A percentile compares a stretch with the other conserved stretches of the same genome.
Conservation (phyloP, 108 stramenopile genomes). For the Skeletonema marinoi region DNA sequence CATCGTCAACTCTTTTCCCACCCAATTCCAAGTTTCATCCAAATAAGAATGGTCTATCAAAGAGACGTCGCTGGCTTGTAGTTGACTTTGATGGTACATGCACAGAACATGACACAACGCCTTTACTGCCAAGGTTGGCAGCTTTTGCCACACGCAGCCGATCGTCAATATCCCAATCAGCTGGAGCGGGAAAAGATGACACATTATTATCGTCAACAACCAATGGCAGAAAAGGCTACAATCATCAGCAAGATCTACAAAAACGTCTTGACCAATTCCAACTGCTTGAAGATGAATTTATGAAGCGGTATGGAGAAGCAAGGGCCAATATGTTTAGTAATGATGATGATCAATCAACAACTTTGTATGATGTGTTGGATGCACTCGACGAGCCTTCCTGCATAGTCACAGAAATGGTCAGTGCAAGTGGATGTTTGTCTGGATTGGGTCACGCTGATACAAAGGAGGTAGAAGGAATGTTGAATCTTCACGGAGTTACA, state of each 20-base stretch:
- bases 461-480: slow-evolving; percentile 23
- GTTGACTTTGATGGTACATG: slow-evolving; percentile 67
- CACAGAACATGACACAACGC: slow-evolving; percentile 52
- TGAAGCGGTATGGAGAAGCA: slow-evolving; percentile 34
- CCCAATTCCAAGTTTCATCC: slow-evolving; percentile 19
- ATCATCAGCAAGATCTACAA: slow-evolving; percentile 40
- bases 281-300: slow-evolving; percentile 49
- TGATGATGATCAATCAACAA: not conserved
- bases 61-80: slow-evolving; percentile 42
- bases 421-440: slow-evolving; percentile 38
- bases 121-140: slow-evolving; percentile 54
- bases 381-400: slow-evolving; percentile 55
- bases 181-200: not conserved
- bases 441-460: slow-evolving; percentile 48
- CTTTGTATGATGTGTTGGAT: slow-evolving; percentile 48
- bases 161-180: slow-evolving; percentile 12
- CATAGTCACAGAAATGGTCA: slow-evolving; percentile 56
- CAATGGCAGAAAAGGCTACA: not conserved
- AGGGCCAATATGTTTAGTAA: slow-evolving; percentile 12
- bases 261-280: slow-evolving; percentile 36
- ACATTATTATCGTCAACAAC: not conserved
- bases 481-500: slow-evolving; percentile 16
- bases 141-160: slow-evolving; percentile 34
- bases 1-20: slow-evolving; percentile 4
- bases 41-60: slow-evolving; percentile 13